Evolutionary conservation across 805 yeast species (phyloP).

Genomic region (Kodamaea fukazawae): DNA sequence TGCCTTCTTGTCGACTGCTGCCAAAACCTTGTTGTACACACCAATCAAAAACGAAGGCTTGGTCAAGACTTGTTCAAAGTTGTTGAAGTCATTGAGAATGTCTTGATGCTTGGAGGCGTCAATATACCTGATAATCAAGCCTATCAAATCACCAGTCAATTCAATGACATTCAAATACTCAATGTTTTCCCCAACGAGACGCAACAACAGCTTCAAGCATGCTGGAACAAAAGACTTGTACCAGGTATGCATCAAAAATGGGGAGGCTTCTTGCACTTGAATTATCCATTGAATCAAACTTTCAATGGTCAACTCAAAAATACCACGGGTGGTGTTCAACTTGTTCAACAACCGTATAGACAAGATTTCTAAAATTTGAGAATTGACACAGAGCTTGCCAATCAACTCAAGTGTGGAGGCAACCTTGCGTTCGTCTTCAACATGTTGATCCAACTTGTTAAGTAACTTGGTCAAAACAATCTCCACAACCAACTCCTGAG

Average conservation of each 20-base stretch:
- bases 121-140: conserved; percentile 37
- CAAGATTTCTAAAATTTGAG: conserved; percentile 43
- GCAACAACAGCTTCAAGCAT: conserved; percentile 20
- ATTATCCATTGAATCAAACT: conserved; percentile 8
- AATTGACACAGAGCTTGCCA: conserved; percentile 36
- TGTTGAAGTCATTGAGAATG: conserved; percentile 37
- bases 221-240: conserved; percentile 42
- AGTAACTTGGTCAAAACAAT: conserved; percentile 28
- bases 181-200: background rate
- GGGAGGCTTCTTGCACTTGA: conserved; percentile 14
- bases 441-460: conserved; percentile 37
- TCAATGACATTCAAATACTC: conserved; percentile 31
- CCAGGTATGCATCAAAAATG: conserved; percentile 43
- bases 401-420: conserved; percentile 19
- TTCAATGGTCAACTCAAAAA: conserved; percentile 5
- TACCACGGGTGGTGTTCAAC: conserved; percentile 16
- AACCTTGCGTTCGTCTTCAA: conserved; percentile 25
- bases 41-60: conserved; percentile 34
- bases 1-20: conserved; percentile 49
- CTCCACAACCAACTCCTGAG: conserved; percentile 44
- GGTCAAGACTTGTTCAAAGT: conserved; percentile 33
- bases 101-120: conserved; percentile 45
- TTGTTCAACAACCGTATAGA: conserved; percentile 44
- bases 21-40: conserved; percentile 40
- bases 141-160: conserved; percentile 40